Evolutionary conservation across 208 protist genomes (phyloP).

Genomic region (Trypanosoma caninum): DNA sequence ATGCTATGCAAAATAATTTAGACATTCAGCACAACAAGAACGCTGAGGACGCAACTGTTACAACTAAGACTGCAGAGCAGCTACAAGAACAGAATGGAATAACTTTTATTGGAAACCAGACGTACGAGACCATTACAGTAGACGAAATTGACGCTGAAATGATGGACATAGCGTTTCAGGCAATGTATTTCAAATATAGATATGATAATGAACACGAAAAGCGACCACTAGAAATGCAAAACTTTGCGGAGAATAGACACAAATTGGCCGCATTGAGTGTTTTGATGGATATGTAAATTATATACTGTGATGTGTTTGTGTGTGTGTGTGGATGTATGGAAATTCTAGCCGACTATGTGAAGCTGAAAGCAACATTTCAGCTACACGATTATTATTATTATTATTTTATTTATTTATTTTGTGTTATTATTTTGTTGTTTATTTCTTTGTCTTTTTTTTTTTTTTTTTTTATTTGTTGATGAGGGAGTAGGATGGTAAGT

Average conservation of each 20-base stretch:
- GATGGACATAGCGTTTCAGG: constrained; percentile 44
- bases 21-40: not conserved
- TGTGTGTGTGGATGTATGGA: not conserved
- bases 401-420: constrained; percentile 8
- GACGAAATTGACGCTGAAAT: constrained; percentile 36
- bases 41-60: not conserved
- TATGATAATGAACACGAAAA: constrained; percentile 65
- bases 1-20: constrained; percentile 5
- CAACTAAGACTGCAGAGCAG: not conserved
- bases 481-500: not conserved
- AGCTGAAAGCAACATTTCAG: too few relatives aligned
- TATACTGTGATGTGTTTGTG: too few relatives aligned
- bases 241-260: constrained; percentile 17
- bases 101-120: constrained; percentile 15
- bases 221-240: constrained; percentile 16
- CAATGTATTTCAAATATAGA: constrained; percentile 74
- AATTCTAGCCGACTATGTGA: too few relatives aligned
- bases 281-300: constrained; percentile 41
- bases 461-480: constrained; percentile 7
- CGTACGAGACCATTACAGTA: constrained; percentile 52
- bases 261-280: constrained; percentile 45
- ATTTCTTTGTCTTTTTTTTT: not conserved
- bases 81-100: not conserved
- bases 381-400: too few relatives aligned
- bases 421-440: not conserved